phyloP scores from a whole-genome alignment of 2,329 filamentous ascomycete species.

The Colletotrichum ledebouriae region DNA sequence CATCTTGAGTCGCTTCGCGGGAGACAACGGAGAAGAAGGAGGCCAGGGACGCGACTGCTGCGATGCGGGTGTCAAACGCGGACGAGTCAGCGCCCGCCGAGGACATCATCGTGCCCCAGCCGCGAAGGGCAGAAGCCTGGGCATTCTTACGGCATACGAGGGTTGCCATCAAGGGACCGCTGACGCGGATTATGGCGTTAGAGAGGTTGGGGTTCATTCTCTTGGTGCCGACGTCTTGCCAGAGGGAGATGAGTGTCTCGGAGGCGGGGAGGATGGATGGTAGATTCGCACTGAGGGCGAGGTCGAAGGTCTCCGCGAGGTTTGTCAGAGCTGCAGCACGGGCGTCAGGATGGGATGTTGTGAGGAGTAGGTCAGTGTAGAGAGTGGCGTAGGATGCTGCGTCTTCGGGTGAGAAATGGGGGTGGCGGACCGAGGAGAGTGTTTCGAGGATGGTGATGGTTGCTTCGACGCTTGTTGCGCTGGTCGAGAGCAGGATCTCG shows the following conservation, averaged over 20 bases:
- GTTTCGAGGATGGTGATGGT: constrained; percentile 56
- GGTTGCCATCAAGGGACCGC: constrained; percentile 59
- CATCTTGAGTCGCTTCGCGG: constrained; percentile 45
- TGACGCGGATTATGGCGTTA: constrained; percentile 63
- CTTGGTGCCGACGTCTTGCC: constrained; percentile 54
- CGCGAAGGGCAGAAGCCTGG: constrained; percentile 46
- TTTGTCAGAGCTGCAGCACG: constrained; percentile 62
- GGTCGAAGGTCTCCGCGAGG: constrained; percentile 61
- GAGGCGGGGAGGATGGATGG: constrained; percentile 50
- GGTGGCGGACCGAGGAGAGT: constrained; percentile 50
- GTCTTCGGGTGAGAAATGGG: constrained; percentile 44
- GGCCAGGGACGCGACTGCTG: constrained; percentile 68
- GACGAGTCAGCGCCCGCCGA: constrained; percentile 47
- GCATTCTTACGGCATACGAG: constrained; percentile 46
- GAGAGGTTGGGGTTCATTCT: constrained; percentile 62
- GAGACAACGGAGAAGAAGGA: constrained; percentile 60
- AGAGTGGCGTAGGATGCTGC: constrained; percentile 51
- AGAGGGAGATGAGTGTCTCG: constrained; percentile 55
- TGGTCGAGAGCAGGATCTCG: constrained; percentile 25
- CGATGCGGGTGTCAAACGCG: constrained; percentile 75
- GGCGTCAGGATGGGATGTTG: constrained; percentile 58
- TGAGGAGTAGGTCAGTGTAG: constrained; percentile 58
- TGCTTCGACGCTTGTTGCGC: constrained; percentile 49
- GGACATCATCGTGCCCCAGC: constrained; percentile 65
- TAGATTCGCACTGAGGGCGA: constrained; percentile 48